phyloP scores from a whole-genome alignment of 495 filamentous ascomycete species.

The Hypoxylon fuscum region DNA sequence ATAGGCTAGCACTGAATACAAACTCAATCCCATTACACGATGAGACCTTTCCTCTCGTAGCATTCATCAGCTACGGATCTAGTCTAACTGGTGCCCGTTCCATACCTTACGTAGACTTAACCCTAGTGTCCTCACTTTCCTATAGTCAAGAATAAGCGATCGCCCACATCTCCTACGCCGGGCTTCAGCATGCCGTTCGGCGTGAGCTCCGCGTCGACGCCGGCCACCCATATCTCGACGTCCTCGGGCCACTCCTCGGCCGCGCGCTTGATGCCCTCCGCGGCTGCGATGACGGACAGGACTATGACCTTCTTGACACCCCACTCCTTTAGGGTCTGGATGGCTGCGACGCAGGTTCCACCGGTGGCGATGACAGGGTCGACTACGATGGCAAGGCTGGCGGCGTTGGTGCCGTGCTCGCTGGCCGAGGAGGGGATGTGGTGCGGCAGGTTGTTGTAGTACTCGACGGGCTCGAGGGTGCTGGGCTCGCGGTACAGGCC shows the following conservation, averaged over 20 bases:
- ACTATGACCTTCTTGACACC: conserved; percentile 83
- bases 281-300: conserved; percentile 77
- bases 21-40: not conserved
- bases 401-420: conserved; percentile 44
- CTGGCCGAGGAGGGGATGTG: conserved; percentile 52
- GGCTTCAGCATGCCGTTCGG: conserved; percentile 89
- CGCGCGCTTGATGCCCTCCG: conserved; percentile 70
- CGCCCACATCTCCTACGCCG: conserved; percentile 90
- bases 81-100: conserved; percentile 8
- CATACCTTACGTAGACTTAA: conserved; percentile 5
- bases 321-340: conserved; percentile 90
- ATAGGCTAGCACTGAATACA: conserved; percentile 1
- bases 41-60: not conserved
- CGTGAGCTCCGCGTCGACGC: conserved; percentile 75
- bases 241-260: conserved; percentile 77
- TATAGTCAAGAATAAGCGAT: conserved; percentile 90
- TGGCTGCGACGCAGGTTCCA: conserved; percentile 86
- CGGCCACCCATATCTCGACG: conserved; percentile 84
- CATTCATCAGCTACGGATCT: not conserved
- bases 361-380: conserved; percentile 96
- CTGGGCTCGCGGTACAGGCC: conserved; percentile 90
- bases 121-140: conserved; percentile 70
- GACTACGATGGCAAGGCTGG: conserved; percentile 79
- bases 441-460: conserved; percentile 97
- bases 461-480: conserved; percentile 90